Percentiles rank a stretch among this genome's conserved stretches.
Evolutionary conservation across 805 yeast genomes (phyloP).

Genomic region (Saturnispora mendoncae): DNA sequence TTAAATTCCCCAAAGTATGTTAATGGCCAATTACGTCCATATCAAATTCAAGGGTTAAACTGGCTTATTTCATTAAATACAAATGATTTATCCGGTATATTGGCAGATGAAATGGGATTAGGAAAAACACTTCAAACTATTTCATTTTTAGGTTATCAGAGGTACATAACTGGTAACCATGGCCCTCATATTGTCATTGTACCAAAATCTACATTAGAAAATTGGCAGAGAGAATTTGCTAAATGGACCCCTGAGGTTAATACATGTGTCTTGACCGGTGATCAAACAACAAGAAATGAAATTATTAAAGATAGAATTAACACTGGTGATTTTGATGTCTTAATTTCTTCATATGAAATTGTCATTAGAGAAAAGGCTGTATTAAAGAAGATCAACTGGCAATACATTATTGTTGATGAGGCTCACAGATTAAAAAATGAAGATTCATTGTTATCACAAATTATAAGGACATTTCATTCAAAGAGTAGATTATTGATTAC

Average conservation of each 20-base stretch:
- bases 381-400: constrained; percentile 82
- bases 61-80: constrained; percentile 89
- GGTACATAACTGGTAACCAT: constrained; percentile 66
- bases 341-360: constrained; percentile 88
- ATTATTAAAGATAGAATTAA: constrained; percentile 52
- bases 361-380: constrained; percentile 80
- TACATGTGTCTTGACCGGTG: constrained; percentile 79
- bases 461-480: constrained; percentile 81
- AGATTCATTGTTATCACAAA: constrained; percentile 84
- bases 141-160: constrained; percentile 78
- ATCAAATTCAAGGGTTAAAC: constrained; percentile 90
- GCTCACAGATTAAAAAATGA: constrained; percentile 97
- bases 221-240: constrained; percentile 91
- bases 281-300: constrained; percentile 65
- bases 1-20: constrained; percentile 61
- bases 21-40: constrained; percentile 74
- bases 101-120: constrained; percentile 98
- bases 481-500: constrained; percentile 79
- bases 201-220: constrained; percentile 91
- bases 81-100: constrained; percentile 80
- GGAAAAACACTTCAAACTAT: constrained; percentile 95
- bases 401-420: constrained; percentile 88
- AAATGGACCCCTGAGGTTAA: constrained; percentile 95
- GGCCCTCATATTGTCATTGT: constrained; percentile 92
- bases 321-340: constrained; percentile 77